Evolutionary conservation across 2,329 filamentous ascomycete species (phyloP).

Genomic region (Juglanconis oblonga): DNA sequence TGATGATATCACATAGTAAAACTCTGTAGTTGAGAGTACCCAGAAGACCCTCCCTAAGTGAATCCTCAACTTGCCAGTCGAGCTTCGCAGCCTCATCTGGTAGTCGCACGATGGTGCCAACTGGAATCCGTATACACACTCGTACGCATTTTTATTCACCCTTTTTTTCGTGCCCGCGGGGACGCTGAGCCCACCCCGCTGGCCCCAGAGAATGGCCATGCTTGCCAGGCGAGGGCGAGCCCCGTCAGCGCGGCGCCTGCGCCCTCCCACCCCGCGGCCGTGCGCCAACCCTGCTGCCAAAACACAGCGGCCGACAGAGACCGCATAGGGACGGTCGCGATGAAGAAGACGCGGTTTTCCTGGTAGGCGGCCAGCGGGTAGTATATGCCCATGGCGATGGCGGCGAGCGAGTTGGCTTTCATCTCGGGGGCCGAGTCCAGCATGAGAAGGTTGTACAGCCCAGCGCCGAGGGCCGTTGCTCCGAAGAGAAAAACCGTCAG

Average conservation of each 20-base stretch:
- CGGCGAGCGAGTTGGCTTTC: slow-evolving; percentile 22
- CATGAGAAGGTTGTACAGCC: background rate
- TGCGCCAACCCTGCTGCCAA: slow-evolving; percentile 26
- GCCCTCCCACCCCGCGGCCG: slow-evolving; percentile 29
- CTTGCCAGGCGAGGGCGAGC: slow-evolving; percentile 2
- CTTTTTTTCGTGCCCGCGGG: too few species aligned
- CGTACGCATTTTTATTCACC: too few species aligned
- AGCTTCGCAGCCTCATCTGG: too few species aligned
- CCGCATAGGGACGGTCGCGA: slow-evolving; percentile 30
- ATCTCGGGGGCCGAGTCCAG: background rate
- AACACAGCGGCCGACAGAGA: slow-evolving; percentile 27
- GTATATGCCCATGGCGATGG: slow-evolving; percentile 31
- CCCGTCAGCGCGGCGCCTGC: slow-evolving; percentile 23
- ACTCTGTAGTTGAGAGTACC: too few species aligned
- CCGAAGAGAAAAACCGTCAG: slow-evolving; percentile 5
- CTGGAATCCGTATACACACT: too few species aligned
- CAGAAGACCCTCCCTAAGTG: too few species aligned
- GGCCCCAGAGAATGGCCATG: background rate
- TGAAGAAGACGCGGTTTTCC: slow-evolving; percentile 29
- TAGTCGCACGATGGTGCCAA: too few species aligned
- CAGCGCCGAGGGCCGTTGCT: slow-evolving; percentile 1
- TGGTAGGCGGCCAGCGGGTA: slow-evolving; percentile 30
- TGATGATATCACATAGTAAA: too few species aligned
- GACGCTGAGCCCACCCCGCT: too few species aligned
- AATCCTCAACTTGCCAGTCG: too few species aligned